phyloP scores from a whole-genome alignment of 2,329 filamentous ascomycete genomes.

The Clonostachys byssicola region DNA sequence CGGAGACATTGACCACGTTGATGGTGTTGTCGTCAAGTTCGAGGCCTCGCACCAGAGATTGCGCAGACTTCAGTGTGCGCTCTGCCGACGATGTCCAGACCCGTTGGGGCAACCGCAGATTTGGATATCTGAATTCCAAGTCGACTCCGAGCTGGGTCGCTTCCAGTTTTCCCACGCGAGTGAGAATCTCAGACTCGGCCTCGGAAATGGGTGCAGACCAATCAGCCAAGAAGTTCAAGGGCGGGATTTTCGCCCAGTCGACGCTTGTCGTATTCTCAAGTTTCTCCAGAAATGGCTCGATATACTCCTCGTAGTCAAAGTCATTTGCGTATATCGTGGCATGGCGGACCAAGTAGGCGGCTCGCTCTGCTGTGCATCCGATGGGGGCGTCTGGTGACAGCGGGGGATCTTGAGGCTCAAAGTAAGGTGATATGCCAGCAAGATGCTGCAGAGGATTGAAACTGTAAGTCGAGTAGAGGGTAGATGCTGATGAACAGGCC shows the following conservation, averaged over 20 bases:
- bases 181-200: conserved; percentile 54
- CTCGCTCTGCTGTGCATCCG: conserved; percentile 44
- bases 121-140: conserved; percentile 53
- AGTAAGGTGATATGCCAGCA: conserved; percentile 53
- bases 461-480: conserved; percentile 38
- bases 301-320: conserved; percentile 52
- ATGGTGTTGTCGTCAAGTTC: conserved; percentile 48
- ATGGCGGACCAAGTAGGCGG: conserved; percentile 54
- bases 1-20: conserved; percentile 48
- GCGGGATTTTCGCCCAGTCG: conserved; percentile 52
- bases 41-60: conserved; percentile 53
- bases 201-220: conserved; percentile 56
- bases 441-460: conserved; percentile 52
- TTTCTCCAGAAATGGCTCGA: conserved; percentile 53
- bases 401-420: conserved; percentile 46
- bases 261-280: conserved; percentile 49
- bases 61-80: conserved; percentile 53
- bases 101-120: conserved; percentile 44
- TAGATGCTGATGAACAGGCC: conserved; percentile 7
- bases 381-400: conserved; percentile 36
- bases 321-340: conserved; percentile 58
- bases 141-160: conserved; percentile 55
- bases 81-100: conserved; percentile 63
- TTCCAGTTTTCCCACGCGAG: conserved; percentile 56
- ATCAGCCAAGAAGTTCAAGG: conserved; percentile 48